Evolutionary conservation across 1,284 basidiomycete species (phyloP), one percentile per base, ranked within the genome.

Genomic region (Sporisorium exsertum): DNA sequence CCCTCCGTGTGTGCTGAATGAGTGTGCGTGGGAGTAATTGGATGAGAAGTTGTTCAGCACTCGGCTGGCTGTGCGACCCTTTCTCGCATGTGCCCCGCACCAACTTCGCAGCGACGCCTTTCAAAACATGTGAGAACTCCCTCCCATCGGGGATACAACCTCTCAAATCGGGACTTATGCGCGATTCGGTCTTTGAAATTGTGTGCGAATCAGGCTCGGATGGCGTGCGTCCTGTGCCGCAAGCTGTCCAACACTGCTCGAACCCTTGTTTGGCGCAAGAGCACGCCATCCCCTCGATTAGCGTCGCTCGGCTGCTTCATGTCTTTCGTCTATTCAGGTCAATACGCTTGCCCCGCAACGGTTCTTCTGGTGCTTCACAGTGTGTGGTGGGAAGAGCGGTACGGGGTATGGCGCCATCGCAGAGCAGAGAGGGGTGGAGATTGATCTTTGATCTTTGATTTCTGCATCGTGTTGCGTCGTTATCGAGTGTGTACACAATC

Each of bases 261-360:
- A 43, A 18, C 7, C 18, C 16, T 33, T 27, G 1, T 18, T 18
- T 33, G 40, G 15, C 18, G 16, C 33, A 15, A 29, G 22, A 65
- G 63, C 63, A 65, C 63, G 63, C 57, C 56, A 65, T 65, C 29
- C 26, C 16, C n/a, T 37, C 33, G n/a, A n/a, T 60, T 59, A 59
- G 58, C 49, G 58, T 42, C 58, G 20, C 42, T 59, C 58, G 58
- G 37, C 40, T 45, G 29, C 43, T 22, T 10, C 5, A 5, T 32
- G 29, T 32, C 29, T 32, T 32, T 5, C 10, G 29, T 32, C 29
- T 32, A n/a, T 10, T 10, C 37, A 40, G 16, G 5, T 20, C 8
- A 5, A 43, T 20, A n/a, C 42, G 29, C 42, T 37, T 53, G 52
- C 40, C 58, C 47, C 47, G 47, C 57, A 37, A 12, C 47, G 13